Evolutionary conservation across 768 basidiomycete species (phyloP), one percentile per base, ranked within the genome.

Genomic region (Chalciporus pseudorubinellus): DNA sequence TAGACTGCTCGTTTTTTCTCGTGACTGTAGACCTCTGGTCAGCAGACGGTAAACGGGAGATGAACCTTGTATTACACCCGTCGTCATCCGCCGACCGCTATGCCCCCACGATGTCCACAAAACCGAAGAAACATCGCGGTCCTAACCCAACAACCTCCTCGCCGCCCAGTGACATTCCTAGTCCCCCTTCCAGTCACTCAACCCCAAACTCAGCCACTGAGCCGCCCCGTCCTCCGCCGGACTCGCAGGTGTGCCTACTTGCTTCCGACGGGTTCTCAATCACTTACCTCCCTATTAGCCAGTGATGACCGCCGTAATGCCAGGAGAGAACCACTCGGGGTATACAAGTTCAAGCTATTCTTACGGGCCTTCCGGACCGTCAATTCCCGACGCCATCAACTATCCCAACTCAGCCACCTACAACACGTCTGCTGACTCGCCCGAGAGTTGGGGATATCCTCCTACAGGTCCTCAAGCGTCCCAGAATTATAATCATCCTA

Each of bases 11-110:
- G 1, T 95, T 93, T 71, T 91, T 98, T 66, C 70, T 97, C 39
- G 87, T 92, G 22, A 89, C 90, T 16, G 92, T 92, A n/a, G 94
- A 97, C 71, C 73, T 98, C 3, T 95, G 92, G 89, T 91, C 90
- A 0, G 78, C 77, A 39, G 92, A 94, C 59, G 87, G 83, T 13
- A 83, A 78, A 57, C 79, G 84, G 26, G 91, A 95, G 64, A 87
- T 87, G 74, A 95, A 95, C 67, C 81, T 95, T 14, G 91, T 97
- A 39, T 75, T 91, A 19, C 92, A 93, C 63, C 91, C 93, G 0
- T 87, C 87, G 1, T 83, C 91, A 4, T 74, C 82, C 29, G 48
- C 63, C 0, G 89, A 91, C 63, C 82, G 88, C 46, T 87, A 84
- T 67, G 76, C 81, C n/a, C 78, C 87, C 2, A 63, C 68, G 1